Conservation (phyloP, 106 monocot species). For the Dactylorhiza incarnata region DNA sequence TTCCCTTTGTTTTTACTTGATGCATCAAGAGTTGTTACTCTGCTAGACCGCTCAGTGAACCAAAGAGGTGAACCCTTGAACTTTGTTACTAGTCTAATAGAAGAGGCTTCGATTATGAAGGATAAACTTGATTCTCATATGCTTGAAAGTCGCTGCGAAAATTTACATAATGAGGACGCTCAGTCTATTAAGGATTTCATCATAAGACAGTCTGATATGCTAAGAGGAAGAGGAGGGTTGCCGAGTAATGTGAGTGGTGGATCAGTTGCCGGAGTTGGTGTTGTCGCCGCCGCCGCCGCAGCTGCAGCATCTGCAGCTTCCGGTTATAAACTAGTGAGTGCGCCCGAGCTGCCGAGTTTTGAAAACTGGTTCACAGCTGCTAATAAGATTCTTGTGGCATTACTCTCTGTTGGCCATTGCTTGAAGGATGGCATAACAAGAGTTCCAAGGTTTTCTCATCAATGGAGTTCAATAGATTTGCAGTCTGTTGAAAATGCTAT, state of each 20-base stretch:
- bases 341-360: conserved; percentile 63
- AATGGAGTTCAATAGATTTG: conserved; percentile 11
- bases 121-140: conserved; percentile 21
- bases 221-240: conserved; percentile 79
- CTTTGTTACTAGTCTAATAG: conserved; percentile 50
- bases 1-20: conserved; percentile 84
- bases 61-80: conserved; percentile 54
- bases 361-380: conserved; percentile 63
- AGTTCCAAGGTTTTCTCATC: conserved; percentile 1
- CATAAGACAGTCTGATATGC: conserved; percentile 58
- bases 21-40: conserved; percentile 53
- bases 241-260: conserved; percentile 40
- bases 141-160: conserved; percentile 40
- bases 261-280: conserved; percentile 66
- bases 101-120: conserved; percentile 39
- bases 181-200: conserved; percentile 81
- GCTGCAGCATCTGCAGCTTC: conserved; percentile 81
- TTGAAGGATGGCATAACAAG: conserved; percentile 15
- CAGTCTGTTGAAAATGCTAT: conserved; percentile 34
- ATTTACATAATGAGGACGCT: conserved; percentile 49
- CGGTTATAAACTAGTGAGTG: conserved; percentile 39
- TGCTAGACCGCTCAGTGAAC: conserved; percentile 49
- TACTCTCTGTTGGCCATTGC: conserved; percentile 35
- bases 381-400: conserved; percentile 32
- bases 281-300: conserved; percentile 80